phyloP scores from a whole-genome alignment of 106 monocot species.

The Acorus calamus region DNA sequence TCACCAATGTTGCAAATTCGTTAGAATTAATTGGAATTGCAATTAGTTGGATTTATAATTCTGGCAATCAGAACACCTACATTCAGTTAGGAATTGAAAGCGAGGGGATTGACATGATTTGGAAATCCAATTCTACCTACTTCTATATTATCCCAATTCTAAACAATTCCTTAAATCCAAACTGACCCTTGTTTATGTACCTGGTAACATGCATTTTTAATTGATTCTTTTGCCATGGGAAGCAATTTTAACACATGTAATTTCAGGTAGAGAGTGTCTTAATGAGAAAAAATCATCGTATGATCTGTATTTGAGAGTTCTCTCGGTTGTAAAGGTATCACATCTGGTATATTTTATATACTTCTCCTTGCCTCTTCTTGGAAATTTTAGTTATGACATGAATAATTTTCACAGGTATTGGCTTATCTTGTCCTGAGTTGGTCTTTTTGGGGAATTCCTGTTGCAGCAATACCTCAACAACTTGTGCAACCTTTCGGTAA shows the following conservation, averaged over 20 bases:
- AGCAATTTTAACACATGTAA: background rate
- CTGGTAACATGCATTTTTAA: background rate
- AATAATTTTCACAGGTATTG: no score
- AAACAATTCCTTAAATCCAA: no score
- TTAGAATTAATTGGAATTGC: no score
- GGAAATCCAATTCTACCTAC: no score
- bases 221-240: background rate
- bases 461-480: slow-evolving; percentile 56
- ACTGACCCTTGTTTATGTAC: background rate
- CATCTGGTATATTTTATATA: slow-evolving; percentile 3
- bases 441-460: slow-evolving; percentile 62
- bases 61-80: no score
- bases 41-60: no score
- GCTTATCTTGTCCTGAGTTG: slow-evolving; percentile 39
- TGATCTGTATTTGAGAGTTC: slow-evolving; percentile 25
- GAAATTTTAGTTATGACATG: slow-evolving; percentile 8
- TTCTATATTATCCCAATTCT: no score
- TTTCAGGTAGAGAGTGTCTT: slow-evolving; percentile 47
- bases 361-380: slow-evolving; percentile 18
- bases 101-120: no score
- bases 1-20: no score
- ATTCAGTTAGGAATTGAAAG: no score
- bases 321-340: slow-evolving; percentile 42
- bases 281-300: slow-evolving; percentile 21
- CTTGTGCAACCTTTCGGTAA: slow-evolving; percentile 82